Percentiles rank a stretch among this genome's conserved stretches.
phyloP scores from a whole-genome alignment of 176 grass and related monocot species.

The Alloteropsis semialata region DNA sequence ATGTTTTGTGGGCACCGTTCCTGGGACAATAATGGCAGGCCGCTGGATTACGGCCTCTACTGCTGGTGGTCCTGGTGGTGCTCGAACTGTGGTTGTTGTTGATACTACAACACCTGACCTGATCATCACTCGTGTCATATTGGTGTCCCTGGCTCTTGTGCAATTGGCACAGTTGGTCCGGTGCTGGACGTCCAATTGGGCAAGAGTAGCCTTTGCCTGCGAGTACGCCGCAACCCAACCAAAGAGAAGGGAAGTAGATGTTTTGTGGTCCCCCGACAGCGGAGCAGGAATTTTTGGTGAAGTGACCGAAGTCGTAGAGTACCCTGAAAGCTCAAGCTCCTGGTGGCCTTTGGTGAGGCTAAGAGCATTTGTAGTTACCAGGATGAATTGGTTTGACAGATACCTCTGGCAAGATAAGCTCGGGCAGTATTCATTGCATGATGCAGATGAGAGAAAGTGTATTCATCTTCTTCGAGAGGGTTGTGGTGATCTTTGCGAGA shows the following conservation, averaged over 20 bases:
- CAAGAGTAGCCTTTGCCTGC: neutral
- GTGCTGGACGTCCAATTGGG: constrained; percentile 23
- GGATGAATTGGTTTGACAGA: neutral
- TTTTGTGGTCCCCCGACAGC: too few species aligned
- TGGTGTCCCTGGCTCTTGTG: neutral
- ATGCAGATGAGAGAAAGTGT: too few species aligned
- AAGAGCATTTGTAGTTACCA: neutral
- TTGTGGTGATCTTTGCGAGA: neutral
- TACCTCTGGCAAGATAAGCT: neutral
- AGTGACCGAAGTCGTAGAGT: too few species aligned
- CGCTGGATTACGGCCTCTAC: too few species aligned
- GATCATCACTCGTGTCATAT: neutral
- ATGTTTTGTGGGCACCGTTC: constrained; percentile 14
- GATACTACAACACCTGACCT: neutral
- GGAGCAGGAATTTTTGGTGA: too few species aligned
- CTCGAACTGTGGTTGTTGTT: neutral
- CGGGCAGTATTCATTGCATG: neutral
- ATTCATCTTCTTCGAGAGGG: too few species aligned
- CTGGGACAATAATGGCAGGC: neutral
- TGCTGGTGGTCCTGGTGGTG: neutral
- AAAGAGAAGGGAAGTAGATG: too few species aligned
- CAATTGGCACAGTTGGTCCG: neutral
- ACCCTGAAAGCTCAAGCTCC: too few species aligned
- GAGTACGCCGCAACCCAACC: too few species aligned
- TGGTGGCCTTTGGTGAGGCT: neutral